phyloP scores from a whole-genome alignment of 176 grass and related monocot genomes.

The Juncus inflexus region DNA sequence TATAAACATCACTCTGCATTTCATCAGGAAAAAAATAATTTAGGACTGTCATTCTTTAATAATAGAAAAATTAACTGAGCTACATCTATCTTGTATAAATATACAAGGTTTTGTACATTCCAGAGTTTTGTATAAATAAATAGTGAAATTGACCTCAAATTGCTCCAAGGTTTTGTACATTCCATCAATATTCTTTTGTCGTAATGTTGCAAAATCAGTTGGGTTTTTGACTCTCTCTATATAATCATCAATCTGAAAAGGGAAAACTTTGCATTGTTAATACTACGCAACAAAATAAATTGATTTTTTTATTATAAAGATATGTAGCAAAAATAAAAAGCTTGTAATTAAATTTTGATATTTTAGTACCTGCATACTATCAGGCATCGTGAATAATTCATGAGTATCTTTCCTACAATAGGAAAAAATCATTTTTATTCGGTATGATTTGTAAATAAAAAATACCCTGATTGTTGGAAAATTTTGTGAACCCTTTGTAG shows the following conservation, averaged over 20 bases:
- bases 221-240: conserved; percentile 40
- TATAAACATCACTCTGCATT: conserved; percentile 35
- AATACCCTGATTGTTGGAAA: too few species aligned
- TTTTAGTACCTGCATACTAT: conserved; percentile 26
- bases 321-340: too few species aligned
- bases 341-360: too few species aligned
- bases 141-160: conserved; percentile 28
- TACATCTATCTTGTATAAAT: neutral
- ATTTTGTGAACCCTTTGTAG: too few species aligned
- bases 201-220: conserved; percentile 38
- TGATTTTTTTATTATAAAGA: too few species aligned
- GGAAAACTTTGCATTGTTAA: neutral
- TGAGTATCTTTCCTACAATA: conserved; percentile 35
- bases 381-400: conserved; percentile 39
- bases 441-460: neutral
- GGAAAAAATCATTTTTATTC: neutral
- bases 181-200: conserved; percentile 42
- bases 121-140: conserved; percentile 1
- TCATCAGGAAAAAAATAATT: conserved; percentile 6
- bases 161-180: conserved; percentile 36
- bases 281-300: too few species aligned
- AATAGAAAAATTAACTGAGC: neutral
- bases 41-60: neutral
- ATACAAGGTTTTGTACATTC: neutral
- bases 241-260: conserved; percentile 31